Evolutionary conservation across 495 filamentous ascomycete genomes (phyloP), one percentile per base, ranked within the genome.

Genomic region (Amniculicola lignicola): DNA sequence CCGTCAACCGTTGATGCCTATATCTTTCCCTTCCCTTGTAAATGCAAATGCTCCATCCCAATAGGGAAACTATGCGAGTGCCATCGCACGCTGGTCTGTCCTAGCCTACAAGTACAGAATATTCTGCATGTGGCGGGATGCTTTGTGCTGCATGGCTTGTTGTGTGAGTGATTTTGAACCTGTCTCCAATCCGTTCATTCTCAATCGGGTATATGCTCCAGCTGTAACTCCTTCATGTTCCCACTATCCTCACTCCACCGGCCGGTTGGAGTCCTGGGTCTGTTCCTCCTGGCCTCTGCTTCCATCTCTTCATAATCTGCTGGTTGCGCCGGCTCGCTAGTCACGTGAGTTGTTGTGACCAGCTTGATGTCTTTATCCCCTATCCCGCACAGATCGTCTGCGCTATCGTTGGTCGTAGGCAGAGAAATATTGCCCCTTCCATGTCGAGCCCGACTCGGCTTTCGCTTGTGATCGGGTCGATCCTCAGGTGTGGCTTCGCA

Each of bases 191-290:
- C 29, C 29, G 9, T n/a, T 33, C n/a, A 9, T 40, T 18, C 11
- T 60, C 51, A 59, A 42, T 39, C 43, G 14, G 54, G 45, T 29
- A 64, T 64, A 41, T 54, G 60, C 35, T 64, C 35, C 50, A 58
- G n/a, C 35, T 64, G n/a, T 37, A 58, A 15, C 7, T 56, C 47
- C 27, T 55, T 57, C 46, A 50, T 25, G 14, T 51, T 39, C 19
- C 25, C 57, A 18, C 61, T 60, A 10, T 64, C 61, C 40, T 60
- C 56, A 37, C 61, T 64, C 40, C 40, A 58, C 42, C 57, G 37
- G 27, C 36, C 48, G 2, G 38, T 44, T 22, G 62, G 62, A n/a
- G 54, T 61, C 41, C 27, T 24, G 4, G 58, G 52, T 15, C 51
- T 25, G 27, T 44, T 42, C 43, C 37, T 65, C 15, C 45, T 12